phyloP scores from a whole-genome alignment of 495 filamentous ascomycete genomes.

The Penicillium cataractarum region DNA sequence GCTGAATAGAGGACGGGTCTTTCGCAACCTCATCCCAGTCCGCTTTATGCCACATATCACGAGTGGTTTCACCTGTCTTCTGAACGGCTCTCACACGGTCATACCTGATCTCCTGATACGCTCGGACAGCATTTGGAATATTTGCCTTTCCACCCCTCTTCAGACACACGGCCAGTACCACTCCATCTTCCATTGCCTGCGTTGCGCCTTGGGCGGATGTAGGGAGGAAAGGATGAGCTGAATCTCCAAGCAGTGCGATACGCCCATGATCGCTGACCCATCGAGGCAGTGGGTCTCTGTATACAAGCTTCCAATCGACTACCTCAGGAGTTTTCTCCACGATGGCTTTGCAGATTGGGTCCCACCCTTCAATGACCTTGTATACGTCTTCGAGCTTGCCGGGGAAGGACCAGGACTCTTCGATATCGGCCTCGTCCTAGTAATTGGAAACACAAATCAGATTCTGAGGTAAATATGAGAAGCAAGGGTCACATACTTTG shows the following conservation, averaged over 20 bases:
- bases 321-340: constrained; percentile 62
- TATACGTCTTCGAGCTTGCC: constrained; percentile 67
- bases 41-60: constrained; percentile 59
- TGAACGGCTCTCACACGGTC: constrained; percentile 59
- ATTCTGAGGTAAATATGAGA: not conserved
- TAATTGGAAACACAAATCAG: constrained; percentile 28
- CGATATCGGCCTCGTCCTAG: constrained; percentile 57
- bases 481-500: constrained; percentile 27
- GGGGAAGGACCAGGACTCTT: constrained; percentile 29
- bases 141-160: constrained; percentile 54
- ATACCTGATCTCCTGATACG: constrained; percentile 55
- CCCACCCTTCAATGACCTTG: constrained; percentile 60
- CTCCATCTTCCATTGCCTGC: constrained; percentile 74
- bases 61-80: constrained; percentile 58
- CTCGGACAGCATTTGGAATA: constrained; percentile 45
- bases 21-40: constrained; percentile 60
- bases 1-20: constrained; percentile 56
- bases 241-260: constrained; percentile 68
- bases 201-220: constrained; percentile 73
- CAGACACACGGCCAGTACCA: constrained; percentile 65
- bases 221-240: constrained; percentile 74
- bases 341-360: constrained; percentile 60
- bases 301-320: constrained; percentile 75
- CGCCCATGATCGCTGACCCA: constrained; percentile 63
- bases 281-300: constrained; percentile 66